Base-by-base conservation (phyloP, 2,329 filamentous ascomycete species). In the Pseudopyrenochaeta lycopersici region DNA sequence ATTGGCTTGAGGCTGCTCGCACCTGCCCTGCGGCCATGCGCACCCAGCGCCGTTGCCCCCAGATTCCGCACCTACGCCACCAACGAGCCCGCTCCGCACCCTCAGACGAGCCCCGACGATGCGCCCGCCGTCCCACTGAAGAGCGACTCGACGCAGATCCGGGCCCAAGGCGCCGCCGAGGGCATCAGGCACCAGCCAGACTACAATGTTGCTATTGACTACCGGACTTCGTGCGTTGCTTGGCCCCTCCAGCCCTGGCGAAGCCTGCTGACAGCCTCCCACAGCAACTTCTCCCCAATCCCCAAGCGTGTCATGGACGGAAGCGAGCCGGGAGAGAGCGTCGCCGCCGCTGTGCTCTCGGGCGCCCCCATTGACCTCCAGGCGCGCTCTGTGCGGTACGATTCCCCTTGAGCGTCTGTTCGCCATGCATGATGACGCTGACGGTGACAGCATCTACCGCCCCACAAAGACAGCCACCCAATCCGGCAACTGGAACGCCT, bases 391-490 rank as follows among this genome's bases (percentile, higher is more conserved):
- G 96, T 98, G 69, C 90, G 94, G 93, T 97, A 88, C 59, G 84
- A 46, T 33, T 31, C 15, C 20, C 40, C 29, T 18, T 43, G 17
- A 38, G 18, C 10, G 14, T 33, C 39, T 10, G 11, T 17, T 3
- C 39, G 7, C 21, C 12, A 27, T 7, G 10, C 5, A 30, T 20
- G 21, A 14, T n/a, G n/a, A 4, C 21, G 23, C 40, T 42, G 15
- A 42, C 14, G 3, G 7, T 23, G 15, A 42, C 72, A 98, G 94
- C 72, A 99, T 99, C 78, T 98, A 90, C 83, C 88, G 90, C 70
- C 92, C 92, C 44, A 75, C 91, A 52, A 99, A 99, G 81, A 88
- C 95, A n/a, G 94, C 95, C 31, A 97, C 94, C 38, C 95, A 99
- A 79, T 98, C 94, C 30, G 94, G 95, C 61, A 85, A 87, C 68